phyloP scores from a whole-genome alignment of 768 basidiomycete genomes.

The Trametes villosa region DNA sequence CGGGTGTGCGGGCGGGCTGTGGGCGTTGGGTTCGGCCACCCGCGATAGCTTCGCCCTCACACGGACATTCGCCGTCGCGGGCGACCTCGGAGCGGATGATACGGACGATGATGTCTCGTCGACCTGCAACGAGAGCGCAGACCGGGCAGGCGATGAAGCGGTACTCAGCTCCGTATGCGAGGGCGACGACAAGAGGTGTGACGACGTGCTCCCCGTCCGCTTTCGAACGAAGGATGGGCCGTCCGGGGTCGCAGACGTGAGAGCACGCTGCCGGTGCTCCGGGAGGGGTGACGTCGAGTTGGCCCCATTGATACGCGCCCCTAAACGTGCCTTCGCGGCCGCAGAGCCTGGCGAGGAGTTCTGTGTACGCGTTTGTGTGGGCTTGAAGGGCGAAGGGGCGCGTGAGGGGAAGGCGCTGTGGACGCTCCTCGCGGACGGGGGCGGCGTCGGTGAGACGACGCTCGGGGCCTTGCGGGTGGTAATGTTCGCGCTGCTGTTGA shows the following conservation, averaged over 20 bases:
- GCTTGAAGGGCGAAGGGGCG: slow-evolving; percentile 46
- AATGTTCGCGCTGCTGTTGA: slow-evolving; percentile 56
- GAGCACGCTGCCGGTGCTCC: slow-evolving; percentile 36
- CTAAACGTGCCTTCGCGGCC: slow-evolving; percentile 27
- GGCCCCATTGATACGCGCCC: slow-evolving; percentile 26
- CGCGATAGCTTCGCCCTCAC: slow-evolving; percentile 68
- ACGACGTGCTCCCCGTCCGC: slow-evolving; percentile 35
- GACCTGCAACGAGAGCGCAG: slow-evolving; percentile 24
- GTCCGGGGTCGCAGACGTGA: slow-evolving; percentile 30
- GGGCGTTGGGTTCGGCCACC: slow-evolving; percentile 43
- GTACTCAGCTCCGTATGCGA: slow-evolving; percentile 21
- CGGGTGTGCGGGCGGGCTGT: slow-evolving; percentile 27
- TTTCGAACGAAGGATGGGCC: slow-evolving; percentile 18
- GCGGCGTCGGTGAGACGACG: slow-evolving; percentile 24
- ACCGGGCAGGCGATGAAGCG: slow-evolving; percentile 22
- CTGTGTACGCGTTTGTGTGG: slow-evolving; percentile 33
- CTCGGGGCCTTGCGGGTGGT: slow-evolving; percentile 31
- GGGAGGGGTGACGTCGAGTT: slow-evolving; percentile 25
- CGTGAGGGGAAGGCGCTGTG: slow-evolving; percentile 36
- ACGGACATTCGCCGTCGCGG: slow-evolving; percentile 29
- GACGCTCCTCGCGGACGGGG: background rate
- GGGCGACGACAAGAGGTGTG: slow-evolving; percentile 23
- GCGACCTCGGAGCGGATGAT: slow-evolving; percentile 12
- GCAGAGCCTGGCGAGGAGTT: slow-evolving; percentile 37
- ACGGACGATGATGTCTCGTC: slow-evolving; percentile 23